Evolutionary conservation across 352 stramenopile genomes (phyloP), one percentile per base, ranked within the genome.

Genomic region (Chrysophaeum taylorii): DNA sequence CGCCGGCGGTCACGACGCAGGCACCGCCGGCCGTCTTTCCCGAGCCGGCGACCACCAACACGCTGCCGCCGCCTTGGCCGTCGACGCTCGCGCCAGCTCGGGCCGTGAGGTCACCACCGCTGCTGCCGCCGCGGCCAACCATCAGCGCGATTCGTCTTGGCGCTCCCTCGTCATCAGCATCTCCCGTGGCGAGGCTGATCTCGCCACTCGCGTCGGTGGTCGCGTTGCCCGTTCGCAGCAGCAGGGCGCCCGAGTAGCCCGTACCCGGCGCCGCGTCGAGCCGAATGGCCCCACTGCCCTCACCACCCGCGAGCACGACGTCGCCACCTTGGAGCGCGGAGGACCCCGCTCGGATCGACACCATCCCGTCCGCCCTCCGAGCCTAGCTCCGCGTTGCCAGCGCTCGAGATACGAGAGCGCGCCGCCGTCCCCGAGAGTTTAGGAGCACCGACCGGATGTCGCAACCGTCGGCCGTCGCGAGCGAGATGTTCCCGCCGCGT

Each of bases 11-110:
- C 15, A 91, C 73, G 42, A 92, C 75, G 54, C 75, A 75, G n/a
- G 84, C 87, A 64, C 68, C 71, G 23, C 12, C 52, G 27, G 50
- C 29, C 25, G 43, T 36, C 27, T 70, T 52, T 27, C 86, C 87
- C 35, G 33, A 62, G 25, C 85, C 85, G 62, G 90, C 84, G 1
- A 64, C 62, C 23, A 88, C 67, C 70, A 79, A 75, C 39, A 93
- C 82, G 48, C 80, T 82, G 27, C 87, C 87, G n/a, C n/a, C n/a
- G 27, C 84, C 86, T 38, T 79, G 79, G 2, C 85, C 84, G 42
- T 77, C 82, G 16, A n/a, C n/a, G n/a, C n/a, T n/a, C n/a, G n/a
- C n/a, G n/a, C n/a, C n/a, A n/a, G n/a, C n/a, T n/a, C n/a, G n/a
- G n/a, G n/a, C n/a, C n/a, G n/a, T n/a, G n/a, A n/a, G n/a, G n/a